Conservation (phyloP, 352 stramenopile genomes). For the Elongisporangium prolatum region DNA sequence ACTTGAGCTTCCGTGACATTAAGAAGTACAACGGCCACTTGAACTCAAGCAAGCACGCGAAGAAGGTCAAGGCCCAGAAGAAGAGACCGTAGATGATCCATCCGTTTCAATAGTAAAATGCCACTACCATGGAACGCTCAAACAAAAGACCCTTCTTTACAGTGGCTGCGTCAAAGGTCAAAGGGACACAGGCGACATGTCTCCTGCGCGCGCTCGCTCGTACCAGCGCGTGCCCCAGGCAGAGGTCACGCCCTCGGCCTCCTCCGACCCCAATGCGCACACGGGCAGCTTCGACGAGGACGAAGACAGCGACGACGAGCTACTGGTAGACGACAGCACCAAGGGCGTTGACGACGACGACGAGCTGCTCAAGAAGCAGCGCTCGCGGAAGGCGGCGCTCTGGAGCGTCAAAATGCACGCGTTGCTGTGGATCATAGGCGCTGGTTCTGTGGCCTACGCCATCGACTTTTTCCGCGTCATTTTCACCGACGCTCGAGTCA, state of each 20-base stretch:
- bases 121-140: not conserved
- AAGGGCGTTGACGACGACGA: conserved; percentile 27
- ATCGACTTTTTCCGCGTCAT: conserved; percentile 73
- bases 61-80: conserved; percentile 59
- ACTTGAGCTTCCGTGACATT: conserved; percentile 45
- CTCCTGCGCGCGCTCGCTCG: not conserved
- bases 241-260: conserved; percentile 10
- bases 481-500: conserved; percentile 51
- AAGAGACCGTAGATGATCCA: conserved; percentile 18
- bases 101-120: not conserved
- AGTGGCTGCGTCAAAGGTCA: not conserved
- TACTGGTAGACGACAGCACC: conserved; percentile 15
- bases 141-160: not conserved
- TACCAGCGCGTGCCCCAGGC: conserved; percentile 52
- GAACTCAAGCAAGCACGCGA: conserved; percentile 83
- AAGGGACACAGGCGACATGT: not conserved
- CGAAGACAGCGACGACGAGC: conserved; percentile 11
- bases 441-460: conserved; percentile 45
- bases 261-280: conserved; percentile 16
- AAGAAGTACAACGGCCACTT: conserved; percentile 87
- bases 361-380: conserved; percentile 22
- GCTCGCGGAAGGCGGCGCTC: conserved; percentile 37
- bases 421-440: conserved; percentile 62
- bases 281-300: conserved; percentile 27
- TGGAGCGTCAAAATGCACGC: conserved; percentile 77